Evolutionary conservation across 768 basidiomycete genomes (phyloP).

Genomic region (Clathrus columnatus): DNA sequence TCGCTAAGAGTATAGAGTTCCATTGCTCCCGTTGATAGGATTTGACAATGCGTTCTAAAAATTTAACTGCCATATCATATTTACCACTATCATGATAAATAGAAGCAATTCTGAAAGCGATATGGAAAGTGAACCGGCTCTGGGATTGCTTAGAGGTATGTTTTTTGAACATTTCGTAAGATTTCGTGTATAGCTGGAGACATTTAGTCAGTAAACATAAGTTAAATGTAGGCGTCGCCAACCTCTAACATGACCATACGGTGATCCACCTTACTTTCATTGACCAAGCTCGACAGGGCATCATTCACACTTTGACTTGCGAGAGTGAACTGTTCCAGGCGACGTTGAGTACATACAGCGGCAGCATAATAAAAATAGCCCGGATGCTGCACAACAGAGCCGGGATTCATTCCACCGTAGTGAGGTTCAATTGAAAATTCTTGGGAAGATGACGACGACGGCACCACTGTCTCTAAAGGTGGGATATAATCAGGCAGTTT

Average conservation of each 20-base stretch:
- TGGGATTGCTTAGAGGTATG: constrained; percentile 49
- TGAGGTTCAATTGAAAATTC: constrained; percentile 38
- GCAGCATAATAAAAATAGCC: constrained; percentile 91
- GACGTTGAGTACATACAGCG: constrained; percentile 72
- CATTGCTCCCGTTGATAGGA: constrained; percentile 84
- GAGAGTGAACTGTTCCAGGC: constrained; percentile 52
- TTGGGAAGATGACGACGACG: constrained; percentile 22
- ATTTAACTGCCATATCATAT: constrained; percentile 86
- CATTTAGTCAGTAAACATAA: neutral
- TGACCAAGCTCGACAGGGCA: constrained; percentile 47
- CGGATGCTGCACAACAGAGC: constrained; percentile 78
- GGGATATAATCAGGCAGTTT: constrained; percentile 54
- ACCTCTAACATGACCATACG: constrained; percentile 77
- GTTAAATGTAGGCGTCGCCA: constrained; percentile 7
- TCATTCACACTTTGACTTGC: neutral
- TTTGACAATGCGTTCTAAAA: constrained; percentile 87
- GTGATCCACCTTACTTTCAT: constrained; percentile 93
- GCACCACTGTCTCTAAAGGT: constrained; percentile 21
- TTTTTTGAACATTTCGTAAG: constrained; percentile 90
- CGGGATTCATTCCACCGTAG: constrained; percentile 66
- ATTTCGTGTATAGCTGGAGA: constrained; percentile 77
- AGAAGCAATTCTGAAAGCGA: constrained; percentile 84
- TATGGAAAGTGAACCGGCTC: constrained; percentile 76
- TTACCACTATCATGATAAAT: constrained; percentile 75
- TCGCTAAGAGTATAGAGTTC: constrained; percentile 61